These are phyloP conservation scores for Candida boleticola DNA, from an alignment of 805 yeast species.

Conservation along the genomic window DNA sequence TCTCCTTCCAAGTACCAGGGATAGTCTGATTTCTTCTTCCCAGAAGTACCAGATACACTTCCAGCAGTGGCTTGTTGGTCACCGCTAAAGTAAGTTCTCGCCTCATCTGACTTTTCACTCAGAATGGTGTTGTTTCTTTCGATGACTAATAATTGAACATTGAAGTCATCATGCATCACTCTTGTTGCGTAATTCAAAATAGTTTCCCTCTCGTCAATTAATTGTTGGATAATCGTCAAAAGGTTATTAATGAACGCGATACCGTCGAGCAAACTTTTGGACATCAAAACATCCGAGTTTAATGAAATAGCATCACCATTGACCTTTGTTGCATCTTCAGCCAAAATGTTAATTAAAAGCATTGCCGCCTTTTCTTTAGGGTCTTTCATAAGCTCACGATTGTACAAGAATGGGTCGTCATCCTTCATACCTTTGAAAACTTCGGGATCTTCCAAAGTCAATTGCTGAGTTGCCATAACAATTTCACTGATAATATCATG, in stretches of 20 bases:
- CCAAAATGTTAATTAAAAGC: constrained; percentile 45
- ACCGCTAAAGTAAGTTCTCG: constrained; percentile 22
- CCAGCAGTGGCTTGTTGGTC: not conserved
- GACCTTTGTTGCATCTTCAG: constrained; percentile 39
- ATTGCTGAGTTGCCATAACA: constrained; percentile 64
- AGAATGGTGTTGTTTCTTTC: constrained; percentile 43
- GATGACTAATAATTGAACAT: constrained; percentile 53
- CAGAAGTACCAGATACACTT: constrained; percentile 3
- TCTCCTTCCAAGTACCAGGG: constrained; percentile 78
- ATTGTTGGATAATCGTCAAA: constrained; percentile 46
- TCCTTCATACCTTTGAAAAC: constrained; percentile 63
- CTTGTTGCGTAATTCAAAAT: constrained; percentile 72
- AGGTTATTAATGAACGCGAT: constrained; percentile 33
- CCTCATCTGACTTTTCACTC: constrained; percentile 37
- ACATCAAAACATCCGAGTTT: constrained; percentile 39
- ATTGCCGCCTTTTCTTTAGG: constrained; percentile 52
- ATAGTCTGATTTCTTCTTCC: constrained; percentile 37
- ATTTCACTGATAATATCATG: constrained; percentile 60
- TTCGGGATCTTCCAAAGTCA: constrained; percentile 74
- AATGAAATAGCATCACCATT: constrained; percentile 34
- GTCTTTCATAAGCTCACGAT: constrained; percentile 34
- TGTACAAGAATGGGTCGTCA: constrained; percentile 45
- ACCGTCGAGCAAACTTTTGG: constrained; percentile 36
- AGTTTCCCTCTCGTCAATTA: constrained; percentile 69
- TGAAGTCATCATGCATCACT: constrained; percentile 72